phyloP scores from a whole-genome alignment of 1,284 basidiomycete genomes.

The Austroboletus niveus region DNA sequence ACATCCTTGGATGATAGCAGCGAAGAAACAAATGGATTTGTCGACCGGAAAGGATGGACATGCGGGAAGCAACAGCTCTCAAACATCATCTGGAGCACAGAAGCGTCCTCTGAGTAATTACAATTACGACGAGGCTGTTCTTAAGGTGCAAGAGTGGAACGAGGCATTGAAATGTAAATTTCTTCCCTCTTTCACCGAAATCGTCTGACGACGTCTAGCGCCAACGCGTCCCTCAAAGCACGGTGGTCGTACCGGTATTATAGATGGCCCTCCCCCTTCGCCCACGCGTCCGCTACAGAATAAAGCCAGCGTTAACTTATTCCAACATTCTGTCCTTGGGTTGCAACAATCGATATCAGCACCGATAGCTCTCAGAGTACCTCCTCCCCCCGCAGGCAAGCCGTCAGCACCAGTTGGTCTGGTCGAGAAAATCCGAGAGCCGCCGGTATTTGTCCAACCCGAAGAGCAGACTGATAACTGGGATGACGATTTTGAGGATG shows the following conservation, averaged over 20 bases:
- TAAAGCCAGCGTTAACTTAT: constrained; percentile 28
- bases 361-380: constrained; percentile 29
- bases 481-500: constrained; percentile 97
- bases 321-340: constrained; percentile 32
- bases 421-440: constrained; percentile 57
- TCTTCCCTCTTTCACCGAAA: constrained; percentile 2
- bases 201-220: constrained; percentile 40
- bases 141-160: constrained; percentile 98
- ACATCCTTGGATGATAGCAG: constrained; percentile 95
- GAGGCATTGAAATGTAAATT: constrained; percentile 84
- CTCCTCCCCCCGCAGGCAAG: constrained; percentile 22
- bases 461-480: constrained; percentile 92
- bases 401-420: constrained; percentile 34
- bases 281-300: constrained; percentile 38
- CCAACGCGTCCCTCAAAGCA: constrained; percentile 64
- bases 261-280: constrained; percentile 38
- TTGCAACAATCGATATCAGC: constrained; percentile 33
- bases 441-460: constrained; percentile 55
- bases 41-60: constrained; percentile 41
- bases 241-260: constrained; percentile 40
- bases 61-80: constrained; percentile 25
- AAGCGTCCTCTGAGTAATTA: constrained; percentile 67
- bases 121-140: constrained; percentile 91
- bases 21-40: constrained; percentile 67
- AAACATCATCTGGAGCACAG: constrained; percentile 35